Percentiles rank a stretch among this genome's conserved stretches.
These are phyloP conservation scores for Jatropha curcas DNA, from an alignment of 345 rosid species.

Conservation along the genomic window DNA sequence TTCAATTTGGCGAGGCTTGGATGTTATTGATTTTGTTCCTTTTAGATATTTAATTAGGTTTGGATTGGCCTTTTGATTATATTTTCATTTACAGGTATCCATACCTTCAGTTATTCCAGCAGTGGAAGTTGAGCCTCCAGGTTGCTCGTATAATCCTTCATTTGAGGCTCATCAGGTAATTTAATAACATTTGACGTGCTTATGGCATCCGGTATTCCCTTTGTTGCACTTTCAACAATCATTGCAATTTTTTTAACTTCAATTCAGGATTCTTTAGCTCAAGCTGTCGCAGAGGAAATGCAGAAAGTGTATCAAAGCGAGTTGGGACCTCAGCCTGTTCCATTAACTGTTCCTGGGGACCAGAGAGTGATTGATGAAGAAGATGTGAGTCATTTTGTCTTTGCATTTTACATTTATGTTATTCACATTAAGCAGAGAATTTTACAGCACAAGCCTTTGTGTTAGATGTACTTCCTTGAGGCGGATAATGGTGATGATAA, in stretches of 20 bases:
- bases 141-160: constrained; percentile 90
- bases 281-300: constrained; percentile 97
- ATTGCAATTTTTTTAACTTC: constrained; percentile 1
- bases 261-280: constrained; percentile 77
- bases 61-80: neutral
- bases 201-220: neutral
- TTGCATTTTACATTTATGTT: neutral
- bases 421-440: neutral
- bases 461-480: constrained; percentile 73
- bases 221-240: neutral
- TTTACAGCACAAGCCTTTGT: constrained; percentile 21
- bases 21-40: neutral
- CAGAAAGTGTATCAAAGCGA: constrained; percentile 73
- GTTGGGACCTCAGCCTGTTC: constrained; percentile 91
- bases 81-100: constrained; percentile 32
- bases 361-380: constrained; percentile 56
- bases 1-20: neutral
- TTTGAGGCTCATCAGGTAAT: constrained; percentile 79
- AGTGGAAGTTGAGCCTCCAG: constrained; percentile 91
- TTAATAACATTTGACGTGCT: neutral
- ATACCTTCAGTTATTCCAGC: constrained; percentile 74
- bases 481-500: constrained; percentile 60
- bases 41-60: neutral
- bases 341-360: constrained; percentile 62
- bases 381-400: constrained; percentile 48